Evolutionary conservation across 169 alveolate genomes (phyloP), one percentile per base, ranked within the genome.

Genomic region (Plasmodium gaboni): DNA sequence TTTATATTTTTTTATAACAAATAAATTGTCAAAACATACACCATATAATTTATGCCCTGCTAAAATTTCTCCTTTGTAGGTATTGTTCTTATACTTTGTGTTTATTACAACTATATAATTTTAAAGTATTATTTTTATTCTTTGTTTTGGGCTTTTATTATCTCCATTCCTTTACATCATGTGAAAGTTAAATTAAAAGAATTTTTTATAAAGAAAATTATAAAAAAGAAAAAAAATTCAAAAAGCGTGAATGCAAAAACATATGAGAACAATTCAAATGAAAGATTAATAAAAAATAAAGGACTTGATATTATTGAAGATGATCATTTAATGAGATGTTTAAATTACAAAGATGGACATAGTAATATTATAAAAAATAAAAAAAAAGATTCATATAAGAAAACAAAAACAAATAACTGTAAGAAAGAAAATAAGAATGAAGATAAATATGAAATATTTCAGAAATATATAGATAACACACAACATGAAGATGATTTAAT

Each of bases 101-200:
- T 92, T 17, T 92, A 92, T 80, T 92, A 88, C 74, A 92, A 92
- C 74, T 88, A 76, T 53, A 92, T 92, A 50, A 88, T 92, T 9
- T 55, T 92, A 15, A 87, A 92, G 42, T 87, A 86, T 55, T 83
- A 92, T 53, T 73, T 92, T 78, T 73, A 83, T 22, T 89, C 95
- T 5, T 65, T 92, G 44, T 92, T 92, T 57, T 92, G 95, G 95
- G 95, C 95, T 1, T 85, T 88, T n/a, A 87, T 92, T 13, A 73
- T 92, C 22, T 88, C 93, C 8, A 92, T 92, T 55, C 95, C 95
- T 9, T 88, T 92, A 46, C 85, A 74, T 61, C 89, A 76, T 76
- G 74, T 76, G 9, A 76, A 76, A 57, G 89, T 61, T 19, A 76
- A 76, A 15, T 53, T 76, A 15, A 63, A 74, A 19, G 89, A 76